These are phyloP conservation scores for Tolypocladium inflatum DNA, from an alignment of 2,329 filamentous ascomycete species.

Conservation along the genomic window DNA sequence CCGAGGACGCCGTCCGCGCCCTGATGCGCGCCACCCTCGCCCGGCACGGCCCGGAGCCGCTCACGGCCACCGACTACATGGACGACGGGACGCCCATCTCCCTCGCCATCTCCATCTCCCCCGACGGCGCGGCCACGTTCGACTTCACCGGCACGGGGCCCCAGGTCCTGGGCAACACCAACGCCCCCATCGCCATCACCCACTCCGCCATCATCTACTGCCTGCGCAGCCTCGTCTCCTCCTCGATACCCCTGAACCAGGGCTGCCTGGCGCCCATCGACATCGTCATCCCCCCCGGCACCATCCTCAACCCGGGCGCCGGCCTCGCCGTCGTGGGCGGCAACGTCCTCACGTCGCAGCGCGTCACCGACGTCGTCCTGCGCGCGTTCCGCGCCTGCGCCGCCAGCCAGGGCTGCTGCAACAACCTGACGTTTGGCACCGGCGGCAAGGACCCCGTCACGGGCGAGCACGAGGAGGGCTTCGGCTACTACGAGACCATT, in stretches of 20 bases:
- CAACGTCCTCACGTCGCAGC: conserved; percentile 71
- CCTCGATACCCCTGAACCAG: conserved; percentile 81
- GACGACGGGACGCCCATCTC: conserved; percentile 76
- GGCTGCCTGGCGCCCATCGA: conserved; percentile 71
- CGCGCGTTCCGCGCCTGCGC: conserved; percentile 73
- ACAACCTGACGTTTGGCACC: conserved; percentile 79
- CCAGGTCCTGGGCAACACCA: conserved; percentile 22
- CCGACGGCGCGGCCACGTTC: conserved; percentile 66
- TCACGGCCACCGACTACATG: conserved; percentile 51
- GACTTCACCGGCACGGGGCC: conserved; percentile 23
- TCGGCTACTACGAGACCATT: conserved; percentile 84
- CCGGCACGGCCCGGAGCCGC: conserved; percentile 8
- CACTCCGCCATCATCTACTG: conserved; percentile 71
- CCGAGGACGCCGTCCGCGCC: conserved; percentile 55
- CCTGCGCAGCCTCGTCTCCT: conserved; percentile 66
- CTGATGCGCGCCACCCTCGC: conserved; percentile 10
- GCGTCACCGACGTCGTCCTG: conserved; percentile 75
- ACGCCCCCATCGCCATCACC: conserved; percentile 22
- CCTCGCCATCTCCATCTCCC: conserved; percentile 66
- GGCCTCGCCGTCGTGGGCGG: conserved; percentile 75
- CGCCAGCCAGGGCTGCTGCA: conserved; percentile 71
- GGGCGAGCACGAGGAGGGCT: conserved; percentile 40
- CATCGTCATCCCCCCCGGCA: conserved; percentile 62
- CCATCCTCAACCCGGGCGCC: conserved; percentile 65
- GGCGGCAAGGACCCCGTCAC: conserved; percentile 59